Conservation (phyloP, 306 rosid species). For the Fagus crenata region DNA sequence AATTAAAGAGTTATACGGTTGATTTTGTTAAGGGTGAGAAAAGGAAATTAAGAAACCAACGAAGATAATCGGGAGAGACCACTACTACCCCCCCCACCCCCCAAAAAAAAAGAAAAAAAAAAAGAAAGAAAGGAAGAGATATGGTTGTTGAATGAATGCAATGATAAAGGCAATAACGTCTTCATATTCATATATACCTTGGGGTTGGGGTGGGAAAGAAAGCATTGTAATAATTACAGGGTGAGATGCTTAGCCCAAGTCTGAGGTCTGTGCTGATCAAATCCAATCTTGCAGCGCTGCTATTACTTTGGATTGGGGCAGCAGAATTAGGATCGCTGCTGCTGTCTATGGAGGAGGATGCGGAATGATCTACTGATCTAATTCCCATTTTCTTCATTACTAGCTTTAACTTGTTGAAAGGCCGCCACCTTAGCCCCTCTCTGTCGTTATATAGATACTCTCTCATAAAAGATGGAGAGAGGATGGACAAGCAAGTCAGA, state of each 20-base stretch:
- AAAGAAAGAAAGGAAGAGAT: neutral
- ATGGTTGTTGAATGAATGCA: neutral
- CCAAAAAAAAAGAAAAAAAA: neutral
- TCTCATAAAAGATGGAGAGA: neutral
- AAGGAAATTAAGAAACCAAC: no score
- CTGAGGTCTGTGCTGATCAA: conserved; percentile 45
- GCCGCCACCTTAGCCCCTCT: conserved; percentile 38
- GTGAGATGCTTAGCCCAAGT: conserved; percentile 48
- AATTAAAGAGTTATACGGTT: no score
- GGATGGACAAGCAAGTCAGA: conserved; percentile 24
- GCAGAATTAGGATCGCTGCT: conserved; percentile 25
- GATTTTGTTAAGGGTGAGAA: no score
- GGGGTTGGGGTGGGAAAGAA: conserved; percentile 22
- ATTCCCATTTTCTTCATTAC: conserved; percentile 31
- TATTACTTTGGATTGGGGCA: neutral
- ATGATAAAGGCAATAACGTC: no score
- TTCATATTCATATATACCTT: no score
- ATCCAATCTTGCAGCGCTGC: conserved; percentile 30
- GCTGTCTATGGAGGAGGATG: conserved; percentile 50
- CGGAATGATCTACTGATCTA: conserved; percentile 40
- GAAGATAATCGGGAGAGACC: no score
- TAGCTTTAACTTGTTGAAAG: conserved; percentile 18
- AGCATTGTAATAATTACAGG: conserved; percentile 22
- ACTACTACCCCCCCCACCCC: no score
- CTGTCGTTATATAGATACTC: conserved; percentile 22